These are phyloP conservation scores for Saturnispora zaruensis DNA, from an alignment of 805 yeast species.

Conservation along the genomic window DNA sequence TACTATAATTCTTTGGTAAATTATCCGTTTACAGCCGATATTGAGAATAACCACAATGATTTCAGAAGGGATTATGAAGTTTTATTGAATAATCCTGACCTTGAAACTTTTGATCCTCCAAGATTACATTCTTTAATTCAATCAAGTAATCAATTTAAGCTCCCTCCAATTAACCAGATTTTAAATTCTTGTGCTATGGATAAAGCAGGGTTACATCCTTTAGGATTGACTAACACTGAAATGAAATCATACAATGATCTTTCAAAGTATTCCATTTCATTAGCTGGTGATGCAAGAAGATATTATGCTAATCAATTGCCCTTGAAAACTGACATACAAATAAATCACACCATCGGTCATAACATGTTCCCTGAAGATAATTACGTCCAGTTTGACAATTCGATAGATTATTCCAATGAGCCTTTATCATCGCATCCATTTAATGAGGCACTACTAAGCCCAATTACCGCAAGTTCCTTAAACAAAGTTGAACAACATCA, in stretches of 20 bases:
- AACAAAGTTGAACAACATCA: not conserved
- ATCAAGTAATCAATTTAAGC: slow-evolving; percentile 13
- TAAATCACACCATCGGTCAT: not conserved
- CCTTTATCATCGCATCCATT: not conserved
- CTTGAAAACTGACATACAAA: not conserved
- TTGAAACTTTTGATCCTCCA: slow-evolving; percentile 23
- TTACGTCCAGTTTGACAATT: not conserved
- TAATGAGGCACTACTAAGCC: not conserved
- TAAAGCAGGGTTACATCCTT: slow-evolving; percentile 16
- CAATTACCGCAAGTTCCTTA: not conserved
- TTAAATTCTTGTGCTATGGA: slow-evolving; percentile 14
- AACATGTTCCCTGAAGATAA: slow-evolving; percentile 1
- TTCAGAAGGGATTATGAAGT: slow-evolving; percentile 41
- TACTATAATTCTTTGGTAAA: slow-evolving; percentile 27
- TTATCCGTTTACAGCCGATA: slow-evolving; percentile 47
- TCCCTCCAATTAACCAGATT: slow-evolving; percentile 19
- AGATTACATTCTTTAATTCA: slow-evolving; percentile 2
- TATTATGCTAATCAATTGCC: slow-evolving; percentile 6
- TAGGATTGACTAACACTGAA: slow-evolving; percentile 12
- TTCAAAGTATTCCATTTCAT: slow-evolving; percentile 5
- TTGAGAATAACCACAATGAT: slow-evolving; percentile 40
- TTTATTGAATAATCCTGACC: slow-evolving; percentile 41
- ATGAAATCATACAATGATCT: slow-evolving; percentile 8
- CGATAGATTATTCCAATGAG: not conserved
- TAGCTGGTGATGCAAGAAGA: slow-evolving; percentile 6